Conservation (phyloP, 768 basidiomycete genomes). For the Termitomyces heimii region DNA sequence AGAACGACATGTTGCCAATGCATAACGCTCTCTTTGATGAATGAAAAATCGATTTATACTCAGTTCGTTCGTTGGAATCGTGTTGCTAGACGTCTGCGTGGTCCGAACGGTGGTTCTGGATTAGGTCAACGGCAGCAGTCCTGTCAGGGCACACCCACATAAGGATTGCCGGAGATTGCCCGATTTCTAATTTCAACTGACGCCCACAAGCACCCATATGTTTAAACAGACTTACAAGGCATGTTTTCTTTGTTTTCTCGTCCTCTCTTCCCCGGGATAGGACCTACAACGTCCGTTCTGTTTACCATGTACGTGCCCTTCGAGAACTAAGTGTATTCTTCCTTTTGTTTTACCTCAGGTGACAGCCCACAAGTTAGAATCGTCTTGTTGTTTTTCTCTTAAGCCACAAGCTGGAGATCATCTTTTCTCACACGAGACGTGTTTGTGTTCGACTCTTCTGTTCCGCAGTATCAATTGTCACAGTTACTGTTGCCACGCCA, state of each 20-base stretch:
- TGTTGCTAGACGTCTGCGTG: neutral
- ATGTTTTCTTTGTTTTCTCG: neutral
- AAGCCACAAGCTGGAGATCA: neutral
- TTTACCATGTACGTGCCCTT: neutral
- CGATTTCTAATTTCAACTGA: neutral
- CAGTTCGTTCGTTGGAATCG: neutral
- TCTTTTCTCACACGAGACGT: neutral
- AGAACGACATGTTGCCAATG: neutral
- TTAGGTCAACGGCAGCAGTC: neutral
- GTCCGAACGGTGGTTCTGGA: neutral
- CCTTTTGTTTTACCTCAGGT: neutral
- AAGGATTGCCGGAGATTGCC: conserved; percentile 8
- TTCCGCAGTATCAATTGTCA: neutral
- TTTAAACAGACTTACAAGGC: neutral
- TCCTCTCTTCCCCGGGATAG: neutral
- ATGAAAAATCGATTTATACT: neutral
- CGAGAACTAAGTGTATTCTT: neutral
- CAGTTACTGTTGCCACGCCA: conserved; percentile 2
- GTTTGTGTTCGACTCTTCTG: neutral
- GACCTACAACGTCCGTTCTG: neutral
- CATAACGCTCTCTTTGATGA: neutral
- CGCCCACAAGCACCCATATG: conserved; percentile 9
- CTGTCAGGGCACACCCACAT: neutral
- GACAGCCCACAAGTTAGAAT: neutral
- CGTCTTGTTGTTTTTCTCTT: neutral